These are phyloP conservation scores for Laguncularia racemosa DNA, from an alignment of 345 rosid species.

Conservation along the genomic window DNA sequence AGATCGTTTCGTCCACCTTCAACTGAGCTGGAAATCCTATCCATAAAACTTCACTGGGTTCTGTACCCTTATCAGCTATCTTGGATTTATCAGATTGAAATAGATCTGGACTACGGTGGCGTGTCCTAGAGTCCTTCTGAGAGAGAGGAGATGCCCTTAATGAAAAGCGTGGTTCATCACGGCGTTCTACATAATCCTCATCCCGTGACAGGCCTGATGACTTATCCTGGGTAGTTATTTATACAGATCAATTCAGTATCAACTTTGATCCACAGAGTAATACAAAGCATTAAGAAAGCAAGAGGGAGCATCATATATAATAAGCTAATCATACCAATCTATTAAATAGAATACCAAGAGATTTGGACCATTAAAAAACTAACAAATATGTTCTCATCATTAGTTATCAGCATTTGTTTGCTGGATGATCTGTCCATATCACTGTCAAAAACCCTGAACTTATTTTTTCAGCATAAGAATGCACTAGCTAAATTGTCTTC, in stretches of 20 bases:
- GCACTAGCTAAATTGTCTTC: too few relatives aligned
- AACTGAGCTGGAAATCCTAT: constrained; percentile 82
- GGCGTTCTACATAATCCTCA: constrained; percentile 45
- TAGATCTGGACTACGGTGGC: constrained; percentile 53
- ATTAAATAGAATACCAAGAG: too few relatives aligned
- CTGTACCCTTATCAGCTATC: constrained; percentile 51
- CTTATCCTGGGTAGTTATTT: constrained; percentile 67
- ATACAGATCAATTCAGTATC: constrained; percentile 21
- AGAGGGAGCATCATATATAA: too few relatives aligned
- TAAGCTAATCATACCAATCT: too few relatives aligned
- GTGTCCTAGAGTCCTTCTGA: constrained; percentile 58
- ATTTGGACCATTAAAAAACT: too few relatives aligned
- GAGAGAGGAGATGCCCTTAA: constrained; percentile 48
- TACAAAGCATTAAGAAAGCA: neutral
- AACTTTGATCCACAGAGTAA: neutral
- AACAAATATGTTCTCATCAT: too few relatives aligned
- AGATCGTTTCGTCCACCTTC: constrained; percentile 70
- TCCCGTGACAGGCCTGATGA: constrained; percentile 40
- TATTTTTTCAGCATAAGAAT: too few relatives aligned
- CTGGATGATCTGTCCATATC: too few relatives aligned
- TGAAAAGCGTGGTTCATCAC: constrained; percentile 44
- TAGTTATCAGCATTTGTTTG: too few relatives aligned
- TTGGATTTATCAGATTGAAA: constrained; percentile 45
- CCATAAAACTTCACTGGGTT: constrained; percentile 90
- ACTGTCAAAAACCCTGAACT: too few relatives aligned